Base-by-base conservation (phyloP, 805 yeast species). In the Wickerhamomyces kurtzmanii region DNA sequence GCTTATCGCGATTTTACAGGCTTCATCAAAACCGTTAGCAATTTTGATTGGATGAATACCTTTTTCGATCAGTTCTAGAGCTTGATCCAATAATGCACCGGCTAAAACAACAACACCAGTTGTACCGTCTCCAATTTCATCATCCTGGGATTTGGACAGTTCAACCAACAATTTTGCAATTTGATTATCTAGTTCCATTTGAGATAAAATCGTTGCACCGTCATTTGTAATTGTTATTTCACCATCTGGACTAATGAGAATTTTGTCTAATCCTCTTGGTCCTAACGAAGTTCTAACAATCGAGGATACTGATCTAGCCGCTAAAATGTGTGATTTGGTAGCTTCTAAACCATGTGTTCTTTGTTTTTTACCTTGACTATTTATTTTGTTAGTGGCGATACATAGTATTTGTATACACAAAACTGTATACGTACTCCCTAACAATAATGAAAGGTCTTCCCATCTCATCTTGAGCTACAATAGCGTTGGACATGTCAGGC, bases 371-470 rank as follows among this genome's bases (percentile, higher is more conserved):
- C 75, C 77, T 47, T 71, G 78, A 48, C n/a, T n/a, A n/a, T n/a
- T n/a, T n/a, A n/a, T n/a, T n/a, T n/a, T n/a, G n/a, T n/a, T n/a
- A n/a, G n/a, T n/a, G n/a, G n/a, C n/a, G n/a, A n/a, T n/a, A n/a
- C n/a, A 8, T n/a, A 18, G 8, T 55, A 52, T 12, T 11, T 8
- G 20, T 72, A 75, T 49, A 59, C 72, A 53, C n/a, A n/a, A n/a
- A n/a, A n/a, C n/a, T n/a, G n/a, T n/a, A n/a, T n/a, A n/a, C n/a
- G n/a, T n/a, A n/a, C n/a, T 91, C 99, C 53, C 91, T 75, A 30
- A 91, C 99, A 52, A 91, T 91, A 50, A 91, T 89, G 53, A 91
- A 85, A 13, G 99, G 99, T 57, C 98, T 78, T 13, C 99, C 99
- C 87, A 82, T 84, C 57, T 91, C 99, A 55, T 91, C 99, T 58